Evolutionary conservation across 192 early-diverging fungal genomes (phyloP), one percentile per base, ranked within the genome.

Genomic region (Coemansia sp.): DNA sequence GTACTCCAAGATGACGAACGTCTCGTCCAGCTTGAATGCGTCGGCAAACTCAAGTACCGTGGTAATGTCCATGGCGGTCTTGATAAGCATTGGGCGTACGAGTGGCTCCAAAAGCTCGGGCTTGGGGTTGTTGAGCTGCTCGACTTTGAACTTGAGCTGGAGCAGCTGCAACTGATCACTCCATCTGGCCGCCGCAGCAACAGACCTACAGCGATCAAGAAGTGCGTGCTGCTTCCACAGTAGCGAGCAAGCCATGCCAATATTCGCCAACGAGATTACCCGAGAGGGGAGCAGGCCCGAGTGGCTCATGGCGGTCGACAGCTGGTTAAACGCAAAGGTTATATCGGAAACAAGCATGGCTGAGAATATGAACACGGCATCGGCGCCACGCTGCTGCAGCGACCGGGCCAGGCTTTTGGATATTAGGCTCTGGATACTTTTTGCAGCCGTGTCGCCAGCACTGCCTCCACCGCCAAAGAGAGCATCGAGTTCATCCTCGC

Each of bases 201-300:
- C 72, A 3, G 85, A 60, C 46, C 82, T 69, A 64, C 90, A 90
- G 40, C 76, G 77, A 31, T 88, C 85, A 50, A 87, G 85, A 42
- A 91, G 82, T 3, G 77, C 75, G 12, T 86, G 85, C 74, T 91
- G 89, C 51, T 87, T 84, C 91, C 91, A 92, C 5, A 87, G 80
- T 4, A 76, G 64, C 46, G 84, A 87, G 45, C 84, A 86, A 0
- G 83, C 74, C 15, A 79, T 67, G 19, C 91, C 91, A 62, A 92
- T 76, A 5, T 74, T 67, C 3, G 88, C 88, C 60, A 89, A 59
- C 5, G 70, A 42, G 17, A 78, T 70, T 1, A 83, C 76, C 34
- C 77, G 72, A 42, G 76, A 61, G 1, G 81, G 76, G 6, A 59
- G 76, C 53, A 76, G 67, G 5, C 75, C 76, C 8, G 81, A 39